These are phyloP conservation scores for Cunninghamia lanceolata DNA, from an alignment of 75 land plant genomes.

Conservation along the genomic window DNA sequence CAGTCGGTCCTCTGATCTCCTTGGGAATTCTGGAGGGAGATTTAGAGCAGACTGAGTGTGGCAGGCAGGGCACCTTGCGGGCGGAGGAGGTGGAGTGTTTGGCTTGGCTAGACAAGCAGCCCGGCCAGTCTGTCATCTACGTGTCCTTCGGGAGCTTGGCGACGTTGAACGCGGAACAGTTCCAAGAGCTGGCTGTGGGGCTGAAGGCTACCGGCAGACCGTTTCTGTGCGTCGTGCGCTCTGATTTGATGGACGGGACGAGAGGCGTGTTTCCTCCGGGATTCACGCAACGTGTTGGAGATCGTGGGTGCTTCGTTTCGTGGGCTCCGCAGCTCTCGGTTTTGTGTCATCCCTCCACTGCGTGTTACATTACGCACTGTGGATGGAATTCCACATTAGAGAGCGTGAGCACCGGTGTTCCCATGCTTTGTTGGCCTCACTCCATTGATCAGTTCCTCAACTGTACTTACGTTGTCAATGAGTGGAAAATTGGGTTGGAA, in stretches of 20 bases:
- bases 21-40: not conserved
- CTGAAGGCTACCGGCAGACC: conserved; percentile 9
- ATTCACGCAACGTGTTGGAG: conserved; percentile 23
- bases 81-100: conserved; percentile 10
- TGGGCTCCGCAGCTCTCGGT: conserved; percentile 67
- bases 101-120: conserved; percentile 37
- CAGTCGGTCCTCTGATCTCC: not conserved
- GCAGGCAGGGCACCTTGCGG: not conserved
- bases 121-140: conserved; percentile 20
- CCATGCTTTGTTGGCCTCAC: conserved; percentile 41
- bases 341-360: conserved; percentile 41
- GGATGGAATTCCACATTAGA: conserved; percentile 56
- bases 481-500: conserved; percentile 12
- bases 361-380: conserved; percentile 49
- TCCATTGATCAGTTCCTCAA: conserved; percentile 25
- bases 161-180: conserved; percentile 5
- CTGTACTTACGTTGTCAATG: not conserved
- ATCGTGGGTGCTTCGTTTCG: conserved; percentile 36
- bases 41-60: not conserved
- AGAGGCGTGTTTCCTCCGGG: conserved; percentile 26
- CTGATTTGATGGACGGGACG: conserved; percentile 12
- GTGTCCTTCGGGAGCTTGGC: conserved; percentile 41
- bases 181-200: conserved; percentile 28
- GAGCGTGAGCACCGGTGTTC: conserved; percentile 29
- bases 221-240: conserved; percentile 34